Percentiles rank a stretch among this genome's conserved stretches.
Conservation (phyloP, 225 moss, liverwort and hornwort species). For the Bryum argenteum region DNA sequence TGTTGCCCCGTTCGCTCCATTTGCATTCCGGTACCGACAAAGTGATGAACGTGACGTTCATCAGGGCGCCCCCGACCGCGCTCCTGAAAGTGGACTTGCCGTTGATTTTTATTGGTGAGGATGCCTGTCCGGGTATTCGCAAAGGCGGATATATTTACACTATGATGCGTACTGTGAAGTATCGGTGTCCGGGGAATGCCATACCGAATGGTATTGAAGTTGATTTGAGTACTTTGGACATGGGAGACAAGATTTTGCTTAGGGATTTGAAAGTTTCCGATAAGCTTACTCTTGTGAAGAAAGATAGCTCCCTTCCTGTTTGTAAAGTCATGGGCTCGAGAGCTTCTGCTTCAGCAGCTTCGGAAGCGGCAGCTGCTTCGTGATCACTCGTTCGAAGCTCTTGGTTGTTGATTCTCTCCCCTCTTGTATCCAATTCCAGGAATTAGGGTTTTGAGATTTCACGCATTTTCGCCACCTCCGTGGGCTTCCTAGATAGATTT, state of each 20-base stretch:
- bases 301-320: conserved; percentile 74
- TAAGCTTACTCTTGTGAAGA: conserved; percentile 53
- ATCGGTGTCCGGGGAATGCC: conserved; percentile 67
- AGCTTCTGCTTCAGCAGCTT: conserved; percentile 43
- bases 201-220: conserved; percentile 79
- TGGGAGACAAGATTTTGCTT: conserved; percentile 75
- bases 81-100: conserved; percentile 82
- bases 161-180: conserved; percentile 73
- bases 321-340: conserved; percentile 96
- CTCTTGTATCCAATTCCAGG: background rate
- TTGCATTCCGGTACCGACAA: conserved; percentile 70
- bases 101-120: conserved; percentile 86
- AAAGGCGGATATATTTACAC: conserved; percentile 93
- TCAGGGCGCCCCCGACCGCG: conserved; percentile 64
- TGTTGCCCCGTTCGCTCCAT: conserved; percentile 80
- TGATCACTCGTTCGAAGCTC: conserved; percentile 5
- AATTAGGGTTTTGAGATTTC: conserved; percentile 8
- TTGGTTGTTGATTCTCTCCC: conserved; percentile 3
- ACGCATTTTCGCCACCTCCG: background rate
- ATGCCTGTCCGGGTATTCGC: conserved; percentile 81
- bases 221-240: conserved; percentile 78
- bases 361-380: conserved; percentile 36
- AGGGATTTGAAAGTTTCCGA: conserved; percentile 58
- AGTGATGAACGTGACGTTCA: conserved; percentile 89
- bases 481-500: conserved; percentile 11